Percentiles rank a stretch among this genome's conserved stretches.
phyloP scores from a whole-genome alignment of 345 rosid species.

The Citrus reticulata region DNA sequence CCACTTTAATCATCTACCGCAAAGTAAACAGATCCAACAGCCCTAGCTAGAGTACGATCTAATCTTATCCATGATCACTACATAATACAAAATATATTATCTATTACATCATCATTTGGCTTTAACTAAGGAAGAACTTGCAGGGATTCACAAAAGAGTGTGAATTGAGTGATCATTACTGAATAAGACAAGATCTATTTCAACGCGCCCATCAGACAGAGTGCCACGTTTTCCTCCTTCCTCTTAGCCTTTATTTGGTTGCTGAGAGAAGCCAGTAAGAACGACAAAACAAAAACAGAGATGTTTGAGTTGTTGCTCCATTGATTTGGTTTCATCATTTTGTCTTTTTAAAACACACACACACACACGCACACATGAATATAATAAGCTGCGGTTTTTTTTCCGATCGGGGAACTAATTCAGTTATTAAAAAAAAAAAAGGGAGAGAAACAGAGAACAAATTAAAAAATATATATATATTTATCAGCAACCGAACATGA shows the following conservation, averaged over 20 bases:
- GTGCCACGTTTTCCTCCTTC: slow-evolving; percentile 50
- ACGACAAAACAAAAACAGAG: not conserved
- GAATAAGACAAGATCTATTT: slow-evolving; percentile 22
- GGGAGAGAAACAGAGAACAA: too few species aligned
- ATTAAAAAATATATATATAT: too few species aligned
- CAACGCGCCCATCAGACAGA: slow-evolving; percentile 56
- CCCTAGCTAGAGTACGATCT: not conserved
- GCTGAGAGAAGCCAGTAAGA: slow-evolving; percentile 26
- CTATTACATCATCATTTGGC: too few species aligned
- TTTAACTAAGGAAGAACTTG: not conserved
- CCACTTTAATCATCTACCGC: too few species aligned
- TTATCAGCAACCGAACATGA: slow-evolving; percentile 1
- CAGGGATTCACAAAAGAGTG: not conserved
- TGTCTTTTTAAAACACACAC: too few species aligned
- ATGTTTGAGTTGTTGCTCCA: slow-evolving; percentile 2
- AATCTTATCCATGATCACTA: not conserved
- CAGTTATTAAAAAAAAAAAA: too few species aligned
- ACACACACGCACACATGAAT: too few species aligned
- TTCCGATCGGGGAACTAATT: too few species aligned
- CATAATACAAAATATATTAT: too few species aligned
- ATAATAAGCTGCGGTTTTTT: too few species aligned
- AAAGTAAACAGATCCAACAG: not conserved
- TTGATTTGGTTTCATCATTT: too few species aligned
- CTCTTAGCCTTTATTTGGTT: slow-evolving; percentile 34
- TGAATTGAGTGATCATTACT: slow-evolving; percentile 7